Evolutionary conservation across 2,329 filamentous ascomycete genomes (phyloP).

Genomic region (Decorospora gaudefroyi): DNA sequence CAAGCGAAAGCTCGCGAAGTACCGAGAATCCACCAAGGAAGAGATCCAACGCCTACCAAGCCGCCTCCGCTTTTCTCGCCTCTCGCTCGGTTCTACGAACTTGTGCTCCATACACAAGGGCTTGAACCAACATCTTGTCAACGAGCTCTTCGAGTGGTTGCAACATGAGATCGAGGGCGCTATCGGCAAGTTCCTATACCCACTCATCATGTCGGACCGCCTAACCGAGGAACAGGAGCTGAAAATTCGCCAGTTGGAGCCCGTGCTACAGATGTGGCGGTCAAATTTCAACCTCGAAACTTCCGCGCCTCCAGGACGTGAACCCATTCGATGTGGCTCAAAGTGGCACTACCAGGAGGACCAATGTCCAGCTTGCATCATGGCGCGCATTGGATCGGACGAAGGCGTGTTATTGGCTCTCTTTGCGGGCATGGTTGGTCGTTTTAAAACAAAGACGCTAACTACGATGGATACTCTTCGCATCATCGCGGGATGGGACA

Average conservation of each 20-base stretch:
- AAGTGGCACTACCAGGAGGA: slow-evolving; percentile 33
- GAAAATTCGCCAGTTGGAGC: slow-evolving; percentile 34
- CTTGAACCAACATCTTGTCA: slow-evolving; percentile 26
- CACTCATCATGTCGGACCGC: slow-evolving; percentile 27
- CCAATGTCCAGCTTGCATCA: slow-evolving; percentile 38
- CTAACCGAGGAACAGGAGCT: slow-evolving; percentile 24
- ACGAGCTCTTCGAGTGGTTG: slow-evolving; percentile 31
- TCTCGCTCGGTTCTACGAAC: slow-evolving; percentile 12
- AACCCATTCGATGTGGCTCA: slow-evolving; percentile 17
- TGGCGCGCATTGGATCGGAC: slow-evolving; percentile 38
- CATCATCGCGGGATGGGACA: slow-evolving; percentile 12
- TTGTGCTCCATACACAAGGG: slow-evolving; percentile 35
- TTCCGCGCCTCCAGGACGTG: slow-evolving; percentile 22
- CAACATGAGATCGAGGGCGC: slow-evolving; percentile 28
- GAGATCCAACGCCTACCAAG: slow-evolving; percentile 30
- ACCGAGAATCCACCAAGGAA: slow-evolving; percentile 15
- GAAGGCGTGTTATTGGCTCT: slow-evolving; percentile 29
- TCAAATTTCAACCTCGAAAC: slow-evolving; percentile 18
- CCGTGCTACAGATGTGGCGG: slow-evolving; percentile 36
- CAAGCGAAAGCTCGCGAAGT: slow-evolving; percentile 1
- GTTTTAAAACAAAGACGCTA: slow-evolving; percentile 10
- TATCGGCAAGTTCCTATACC: slow-evolving; percentile 35
- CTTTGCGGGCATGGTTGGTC: slow-evolving; percentile 34
- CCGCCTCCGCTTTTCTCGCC: slow-evolving; percentile 26
- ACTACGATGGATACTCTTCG: slow-evolving; percentile 1